Conservation (phyloP, 2,329 filamentous ascomycete species). For the Penicillium sclerotigenum region DNA sequence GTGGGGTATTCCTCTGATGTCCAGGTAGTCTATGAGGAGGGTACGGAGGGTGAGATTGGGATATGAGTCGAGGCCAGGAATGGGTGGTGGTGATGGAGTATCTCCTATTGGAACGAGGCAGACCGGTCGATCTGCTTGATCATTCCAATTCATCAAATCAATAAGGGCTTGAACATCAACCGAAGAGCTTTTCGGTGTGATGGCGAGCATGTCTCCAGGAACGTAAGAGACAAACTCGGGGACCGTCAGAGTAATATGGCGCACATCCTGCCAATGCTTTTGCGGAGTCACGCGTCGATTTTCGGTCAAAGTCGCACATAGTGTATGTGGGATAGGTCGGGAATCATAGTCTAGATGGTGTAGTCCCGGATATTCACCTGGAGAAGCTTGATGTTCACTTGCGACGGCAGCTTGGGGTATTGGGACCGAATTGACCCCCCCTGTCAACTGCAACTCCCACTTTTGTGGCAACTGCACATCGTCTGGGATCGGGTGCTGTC, state of each 20-base stretch:
- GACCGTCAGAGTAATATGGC: slow-evolving; percentile 64
- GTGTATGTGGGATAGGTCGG: slow-evolving; percentile 58
- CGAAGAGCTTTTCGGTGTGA: slow-evolving; percentile 85
- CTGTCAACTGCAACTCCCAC: slow-evolving; percentile 52
- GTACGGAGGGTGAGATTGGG: slow-evolving; percentile 62
- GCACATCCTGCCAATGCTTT: slow-evolving; percentile 90
- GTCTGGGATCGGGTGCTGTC: slow-evolving; percentile 66
- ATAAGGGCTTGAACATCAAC: slow-evolving; percentile 77
- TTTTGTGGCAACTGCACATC: slow-evolving; percentile 73
- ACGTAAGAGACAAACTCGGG: slow-evolving; percentile 47
- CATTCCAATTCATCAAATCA: slow-evolving; percentile 71
- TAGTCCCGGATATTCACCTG: slow-evolving; percentile 21
- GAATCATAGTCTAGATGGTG: slow-evolving; percentile 41
- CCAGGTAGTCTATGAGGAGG: slow-evolving; percentile 77
- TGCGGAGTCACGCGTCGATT: slow-evolving; percentile 72
- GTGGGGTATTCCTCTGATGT: slow-evolving; percentile 84
- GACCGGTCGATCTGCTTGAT: slow-evolving; percentile 68
- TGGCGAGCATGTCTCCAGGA: slow-evolving; percentile 75
- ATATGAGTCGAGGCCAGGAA: slow-evolving; percentile 36
- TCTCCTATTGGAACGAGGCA: slow-evolving; percentile 44
- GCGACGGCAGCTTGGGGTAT: background rate
- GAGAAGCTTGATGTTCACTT: slow-evolving; percentile 3
- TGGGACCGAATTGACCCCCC: background rate
- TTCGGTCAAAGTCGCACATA: slow-evolving; percentile 57
- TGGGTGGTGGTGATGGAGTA: slow-evolving; percentile 27